Evolutionary conservation across 208 protist genomes (phyloP).

Genomic region (Crithidia mellificae): DNA sequence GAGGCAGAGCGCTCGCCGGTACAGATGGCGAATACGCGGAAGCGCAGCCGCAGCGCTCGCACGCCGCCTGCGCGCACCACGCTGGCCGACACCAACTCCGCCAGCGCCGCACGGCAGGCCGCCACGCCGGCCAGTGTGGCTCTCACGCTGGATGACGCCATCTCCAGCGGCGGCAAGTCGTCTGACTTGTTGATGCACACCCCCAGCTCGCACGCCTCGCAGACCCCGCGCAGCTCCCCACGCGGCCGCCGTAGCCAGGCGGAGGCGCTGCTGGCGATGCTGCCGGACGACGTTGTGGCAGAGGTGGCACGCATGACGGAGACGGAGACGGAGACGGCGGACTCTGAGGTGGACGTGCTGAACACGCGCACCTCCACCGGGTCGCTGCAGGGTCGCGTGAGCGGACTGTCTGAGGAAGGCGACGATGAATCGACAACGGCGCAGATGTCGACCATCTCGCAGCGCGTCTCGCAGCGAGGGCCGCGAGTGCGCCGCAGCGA

Average conservation of each 20-base stretch:
- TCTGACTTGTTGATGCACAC: conserved; percentile 13
- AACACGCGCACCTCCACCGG: conserved; percentile 14
- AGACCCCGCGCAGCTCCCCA: conserved; percentile 29
- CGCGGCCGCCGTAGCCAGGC: conserved; percentile 39
- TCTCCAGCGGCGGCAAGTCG: conserved; percentile 16
- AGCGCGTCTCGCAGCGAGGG: conserved; percentile 40
- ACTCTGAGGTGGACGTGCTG: conserved; percentile 1
- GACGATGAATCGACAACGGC: conserved; percentile 24
- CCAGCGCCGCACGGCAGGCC: background rate
- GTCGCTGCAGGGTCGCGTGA: conserved; percentile 13
- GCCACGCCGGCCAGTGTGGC: conserved; percentile 26
- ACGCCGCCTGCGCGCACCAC: background rate
- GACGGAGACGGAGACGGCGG: conserved; percentile 6
- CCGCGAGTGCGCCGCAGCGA: conserved; percentile 37
- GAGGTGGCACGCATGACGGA: conserved; percentile 30
- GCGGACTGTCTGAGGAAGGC: conserved; percentile 14
- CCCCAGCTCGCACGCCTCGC: conserved; percentile 16
- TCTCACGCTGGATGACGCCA: conserved; percentile 25
- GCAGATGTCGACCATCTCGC: conserved; percentile 41
- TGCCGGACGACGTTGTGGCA: conserved; percentile 37
- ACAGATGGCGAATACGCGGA: conserved; percentile 7
- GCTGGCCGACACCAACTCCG: too few relatives aligned
- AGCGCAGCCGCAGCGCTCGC: conserved; percentile 22
- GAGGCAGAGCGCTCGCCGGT: too few relatives aligned
- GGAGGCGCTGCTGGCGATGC: conserved; percentile 49